Conservation (phyloP, 129 eudicot species). For the Cynara cardunculus region DNA sequence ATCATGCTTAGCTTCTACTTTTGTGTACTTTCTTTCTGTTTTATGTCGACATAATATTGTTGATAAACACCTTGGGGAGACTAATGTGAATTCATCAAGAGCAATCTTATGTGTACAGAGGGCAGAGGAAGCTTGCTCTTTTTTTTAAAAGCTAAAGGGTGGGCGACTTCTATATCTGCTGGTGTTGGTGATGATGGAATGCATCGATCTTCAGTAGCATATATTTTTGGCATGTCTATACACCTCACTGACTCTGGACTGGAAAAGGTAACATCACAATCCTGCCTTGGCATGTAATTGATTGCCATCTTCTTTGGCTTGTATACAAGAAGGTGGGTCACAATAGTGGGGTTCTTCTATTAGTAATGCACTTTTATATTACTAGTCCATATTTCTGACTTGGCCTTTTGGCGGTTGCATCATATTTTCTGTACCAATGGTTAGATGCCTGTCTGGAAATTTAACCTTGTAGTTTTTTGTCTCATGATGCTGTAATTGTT, state of each 20-base stretch:
- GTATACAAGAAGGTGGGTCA: not conserved
- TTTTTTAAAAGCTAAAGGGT: conserved; percentile 80
- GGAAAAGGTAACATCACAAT: conserved; percentile 54
- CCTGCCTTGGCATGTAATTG: conserved; percentile 1
- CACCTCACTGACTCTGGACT: conserved; percentile 88
- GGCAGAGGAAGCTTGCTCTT: conserved; percentile 89
- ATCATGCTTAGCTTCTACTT: conserved; percentile 4
- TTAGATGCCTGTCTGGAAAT: not conserved
- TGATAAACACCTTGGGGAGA: not conserved
- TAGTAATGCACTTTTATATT: not conserved
- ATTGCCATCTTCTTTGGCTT: not conserved
- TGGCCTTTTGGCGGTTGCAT: not conserved
- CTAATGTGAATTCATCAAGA: conserved; percentile 4
- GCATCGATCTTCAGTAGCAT: conserved; percentile 80
- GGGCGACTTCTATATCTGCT: conserved; percentile 90
- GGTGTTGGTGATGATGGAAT: conserved; percentile 98
- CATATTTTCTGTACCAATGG: not conserved
- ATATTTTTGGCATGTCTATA: conserved; percentile 87
- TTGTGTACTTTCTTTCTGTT: conserved; percentile 1
- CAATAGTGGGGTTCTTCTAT: not conserved
- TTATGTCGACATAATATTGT: not conserved
- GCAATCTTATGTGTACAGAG: conserved; percentile 49
- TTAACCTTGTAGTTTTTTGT: not conserved
- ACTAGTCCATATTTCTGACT: not conserved
- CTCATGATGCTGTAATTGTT: not conserved